phyloP scores from a whole-genome alignment of 2,329 filamentous ascomycete genomes.

The Aureobasidium leucospermi region DNA sequence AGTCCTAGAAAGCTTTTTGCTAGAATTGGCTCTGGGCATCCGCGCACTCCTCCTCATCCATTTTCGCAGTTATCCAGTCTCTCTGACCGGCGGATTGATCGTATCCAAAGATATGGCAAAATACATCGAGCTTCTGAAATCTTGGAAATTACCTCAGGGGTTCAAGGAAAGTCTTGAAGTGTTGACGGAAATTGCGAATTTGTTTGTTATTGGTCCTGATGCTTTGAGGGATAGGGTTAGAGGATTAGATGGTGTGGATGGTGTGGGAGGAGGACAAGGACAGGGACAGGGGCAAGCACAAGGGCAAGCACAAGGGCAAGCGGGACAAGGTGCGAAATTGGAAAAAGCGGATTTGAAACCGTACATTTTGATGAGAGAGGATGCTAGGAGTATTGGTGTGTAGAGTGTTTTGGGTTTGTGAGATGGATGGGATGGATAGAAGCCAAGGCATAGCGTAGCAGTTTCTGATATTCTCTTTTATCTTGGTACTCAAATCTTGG shows the following conservation, averaged over 20 bases:
- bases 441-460: no score
- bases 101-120: constrained; percentile 93
- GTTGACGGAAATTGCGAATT: constrained; percentile 82
- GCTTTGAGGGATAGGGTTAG: constrained; percentile 45
- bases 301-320: no score
- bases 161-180: constrained; percentile 61
- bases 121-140: constrained; percentile 78
- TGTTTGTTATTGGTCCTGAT: constrained; percentile 79
- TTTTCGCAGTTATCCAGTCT: constrained; percentile 90
- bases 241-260: constrained; percentile 28
- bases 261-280: background rate
- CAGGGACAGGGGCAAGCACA: no score
- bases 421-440: no score
- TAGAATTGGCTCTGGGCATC: constrained; percentile 74
- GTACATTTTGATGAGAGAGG: constrained; percentile 79
- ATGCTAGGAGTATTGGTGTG: constrained; percentile 71
- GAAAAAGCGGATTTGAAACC: constrained; percentile 59
- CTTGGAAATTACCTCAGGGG: constrained; percentile 59
- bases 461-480: no score
- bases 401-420: constrained; percentile 63
- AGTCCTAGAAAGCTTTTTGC: constrained; percentile 74
- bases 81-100: constrained; percentile 86
- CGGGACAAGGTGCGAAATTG: constrained; percentile 2
- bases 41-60: constrained; percentile 79
- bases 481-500: no score